Conservation (phyloP, 768 basidiomycete species). For the Tulasnella sp. region DNA sequence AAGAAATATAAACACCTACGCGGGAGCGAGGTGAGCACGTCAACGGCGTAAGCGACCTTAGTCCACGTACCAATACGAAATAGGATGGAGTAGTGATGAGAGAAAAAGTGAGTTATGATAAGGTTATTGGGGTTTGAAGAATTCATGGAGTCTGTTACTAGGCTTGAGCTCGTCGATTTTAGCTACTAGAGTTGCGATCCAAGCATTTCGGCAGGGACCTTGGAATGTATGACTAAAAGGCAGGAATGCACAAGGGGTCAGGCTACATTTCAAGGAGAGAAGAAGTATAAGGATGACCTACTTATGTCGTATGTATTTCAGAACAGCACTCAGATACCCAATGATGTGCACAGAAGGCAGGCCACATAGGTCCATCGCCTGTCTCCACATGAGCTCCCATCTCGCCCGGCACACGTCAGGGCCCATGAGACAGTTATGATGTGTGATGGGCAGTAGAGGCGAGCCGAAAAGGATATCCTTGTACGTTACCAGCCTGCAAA, state of each 20-base stretch:
- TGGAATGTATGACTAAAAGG: slow-evolving; percentile 3
- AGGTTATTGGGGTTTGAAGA: slow-evolving; percentile 3
- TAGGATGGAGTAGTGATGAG: neutral
- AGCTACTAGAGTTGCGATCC: slow-evolving; percentile 5
- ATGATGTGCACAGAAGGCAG: slow-evolving; percentile 11
- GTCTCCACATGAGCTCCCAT: slow-evolving; percentile 6
- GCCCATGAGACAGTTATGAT: slow-evolving; percentile 8
- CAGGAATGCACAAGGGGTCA: neutral
- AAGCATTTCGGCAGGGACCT: slow-evolving; percentile 10
- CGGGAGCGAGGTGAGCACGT: too few species aligned
- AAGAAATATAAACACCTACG: too few species aligned
- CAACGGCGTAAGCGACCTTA: too few species aligned
- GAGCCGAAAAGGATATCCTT: slow-evolving; percentile 9
- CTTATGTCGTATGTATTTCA: slow-evolving; percentile 3
- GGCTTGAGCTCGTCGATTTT: slow-evolving; percentile 12
- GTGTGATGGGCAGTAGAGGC: slow-evolving; percentile 3
- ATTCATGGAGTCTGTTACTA: neutral
- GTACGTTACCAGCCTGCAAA: slow-evolving; percentile 14
- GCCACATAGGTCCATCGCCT: neutral
- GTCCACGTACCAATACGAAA: slow-evolving; percentile 1
- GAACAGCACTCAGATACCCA: slow-evolving; percentile 1
- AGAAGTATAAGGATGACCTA: neutral
- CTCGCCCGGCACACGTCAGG: slow-evolving; percentile 8
- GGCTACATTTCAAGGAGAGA: neutral
- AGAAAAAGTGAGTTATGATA: neutral